Base-by-base conservation (phyloP, 2,329 filamentous ascomycete species). In the Emergomyces africanus region DNA sequence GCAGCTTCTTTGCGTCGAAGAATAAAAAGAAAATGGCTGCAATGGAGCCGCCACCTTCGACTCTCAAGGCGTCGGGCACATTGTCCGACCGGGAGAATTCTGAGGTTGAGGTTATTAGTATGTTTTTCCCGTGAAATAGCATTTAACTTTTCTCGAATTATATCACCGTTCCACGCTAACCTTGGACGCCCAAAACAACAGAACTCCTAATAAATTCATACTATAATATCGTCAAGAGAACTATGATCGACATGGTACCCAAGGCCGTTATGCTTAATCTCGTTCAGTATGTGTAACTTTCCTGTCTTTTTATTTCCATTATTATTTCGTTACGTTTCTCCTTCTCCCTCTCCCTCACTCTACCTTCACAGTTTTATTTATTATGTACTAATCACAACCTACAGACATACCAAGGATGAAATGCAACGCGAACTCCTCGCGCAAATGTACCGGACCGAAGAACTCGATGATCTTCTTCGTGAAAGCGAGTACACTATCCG, bases 21-120 rank as follows among this genome's bases (percentile, higher is more conserved):
- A 99, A 97, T 79, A 99, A 97, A 85, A 99, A 99, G 86, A 97
- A 96, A 86, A 95, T 95, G 77, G 94, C 94, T n/a, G 91, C 92
- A 54, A 99, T 99, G 94, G 94, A 99, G 73, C 81, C 94, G 15
- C 94, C 94, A 44, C 94, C 94, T 63, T 84, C 94, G 35, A 92
- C 85, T 48, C 83, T 99, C 60, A 99, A 96, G 79, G 94, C 94
- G 39, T 95, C 90, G 2, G 92, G 94, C 48, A 95, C 87, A 30
- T 79, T 99, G 44, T 95, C 89, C 5, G 94, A 99, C 77, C 90
- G 94, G 62, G 94, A 99, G 74, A 86, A 85, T 61, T 89, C 96
- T 64, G 94, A 99, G 74, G 94, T 99, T 53, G 94, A 99, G 76
- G 91, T 99, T 63, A 99, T 99, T 71, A 99, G 89, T 94, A 82